Base-by-base conservation (phyloP, 306 rosid genomes). In the Castanopsis chinensis region DNA sequence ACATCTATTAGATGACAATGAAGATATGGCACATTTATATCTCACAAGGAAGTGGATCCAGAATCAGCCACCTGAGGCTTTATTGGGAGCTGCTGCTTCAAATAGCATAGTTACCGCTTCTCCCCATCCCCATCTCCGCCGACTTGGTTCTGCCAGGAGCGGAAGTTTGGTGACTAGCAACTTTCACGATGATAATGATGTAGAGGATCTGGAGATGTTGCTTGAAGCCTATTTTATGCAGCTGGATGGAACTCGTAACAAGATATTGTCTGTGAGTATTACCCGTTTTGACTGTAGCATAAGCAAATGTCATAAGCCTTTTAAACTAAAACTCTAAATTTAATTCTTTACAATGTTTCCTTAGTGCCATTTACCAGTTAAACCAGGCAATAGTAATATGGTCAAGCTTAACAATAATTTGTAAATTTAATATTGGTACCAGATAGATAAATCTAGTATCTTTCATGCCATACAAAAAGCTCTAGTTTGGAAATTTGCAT, bases 141-240 rank as follows among this genome's bases (percentile, higher is more conserved):
- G 88, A 54, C 79, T 83, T 78, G 54, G 88, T 82, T 95, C 97
- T 78, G 79, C 51, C 55, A 89, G 87, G 81, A 95, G 98, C 17
- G 92, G 83, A 82, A 95, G 98, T 81, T 63, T 90, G 82, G 83
- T 83, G 58, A 86, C 92, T 65, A 90, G 94, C 86, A 89, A 83
- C 78, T 77, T 74, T 54, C 79, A 28, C 83, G 90, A 87, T 80
- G 93, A 89, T 75, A 86, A 87, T 58, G 96, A 90, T 30, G 98
- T 96, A 35, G 99, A 96, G 86, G 99, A 96, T 85, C 86, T 93
- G 76, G 98, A 96, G 86, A 96, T 96, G 99, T 82, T 96, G 91
- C 98, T 96, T 37, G 99, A 96, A 88, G 99, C 98, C 54, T 96
- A 96, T 81, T 96, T 96, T 84, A 93, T 96, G 94, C 98, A 96